Percentiles rank a stretch among this genome's conserved stretches.
Evolutionary conservation across 495 filamentous ascomycete genomes (phyloP).

Genomic region (Platismatia glauca): DNA sequence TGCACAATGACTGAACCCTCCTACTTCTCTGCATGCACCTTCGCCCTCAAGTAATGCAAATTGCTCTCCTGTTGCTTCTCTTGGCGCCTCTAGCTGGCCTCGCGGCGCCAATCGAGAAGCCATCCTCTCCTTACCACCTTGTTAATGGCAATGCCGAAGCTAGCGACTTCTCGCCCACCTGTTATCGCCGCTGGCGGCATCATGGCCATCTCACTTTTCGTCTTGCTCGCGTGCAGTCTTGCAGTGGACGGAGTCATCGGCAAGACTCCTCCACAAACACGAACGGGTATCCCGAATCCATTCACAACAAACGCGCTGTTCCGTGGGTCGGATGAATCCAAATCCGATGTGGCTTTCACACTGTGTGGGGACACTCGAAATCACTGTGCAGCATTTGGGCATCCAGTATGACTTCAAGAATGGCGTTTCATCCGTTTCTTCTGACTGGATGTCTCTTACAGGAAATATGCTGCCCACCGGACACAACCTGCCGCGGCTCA

Average conservation of each 20-base stretch:
- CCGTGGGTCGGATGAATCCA: background rate
- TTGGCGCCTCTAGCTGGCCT: conserved; percentile 14
- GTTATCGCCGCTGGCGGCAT: conserved; percentile 11
- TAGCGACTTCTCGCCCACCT: background rate
- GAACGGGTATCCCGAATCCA: background rate
- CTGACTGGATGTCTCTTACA: background rate
- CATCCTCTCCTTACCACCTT: conserved; percentile 3
- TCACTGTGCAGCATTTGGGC: conserved; percentile 7
- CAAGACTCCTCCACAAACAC: background rate
- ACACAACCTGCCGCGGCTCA: conserved; percentile 7
- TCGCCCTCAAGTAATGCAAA: conserved; percentile 5
- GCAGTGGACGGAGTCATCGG: conserved; percentile 1
- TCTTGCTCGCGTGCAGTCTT: conserved; percentile 13
- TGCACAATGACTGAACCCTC: conserved; percentile 2
- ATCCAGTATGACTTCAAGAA: conserved; percentile 3
- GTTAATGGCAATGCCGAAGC: background rate
- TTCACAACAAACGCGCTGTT: background rate
- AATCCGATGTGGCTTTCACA: background rate
- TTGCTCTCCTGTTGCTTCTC: conserved; percentile 9
- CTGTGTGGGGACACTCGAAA: conserved; percentile 4
- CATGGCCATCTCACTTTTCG: conserved; percentile 17
- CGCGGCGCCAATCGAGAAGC: conserved; percentile 10
- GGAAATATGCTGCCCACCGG: conserved; percentile 15
- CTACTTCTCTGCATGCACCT: background rate
- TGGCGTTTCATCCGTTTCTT: background rate